phyloP scores from a whole-genome alignment of 441 rosid species.

The Theobroma grandiflorum region DNA sequence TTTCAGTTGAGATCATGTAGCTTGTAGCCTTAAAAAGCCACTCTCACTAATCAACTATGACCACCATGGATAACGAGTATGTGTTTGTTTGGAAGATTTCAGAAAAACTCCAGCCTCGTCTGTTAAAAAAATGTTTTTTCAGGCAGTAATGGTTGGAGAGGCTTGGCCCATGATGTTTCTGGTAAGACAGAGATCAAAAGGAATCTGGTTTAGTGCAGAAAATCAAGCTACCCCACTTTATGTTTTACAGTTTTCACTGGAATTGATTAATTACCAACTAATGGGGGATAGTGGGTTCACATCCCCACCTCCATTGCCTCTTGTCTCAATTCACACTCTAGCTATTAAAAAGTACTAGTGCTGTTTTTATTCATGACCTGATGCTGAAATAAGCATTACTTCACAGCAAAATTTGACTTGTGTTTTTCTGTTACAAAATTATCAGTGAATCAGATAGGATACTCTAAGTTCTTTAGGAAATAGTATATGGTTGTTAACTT shows the following conservation, averaged over 20 bases:
- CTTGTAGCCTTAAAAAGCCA: background rate
- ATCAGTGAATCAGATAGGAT: background rate
- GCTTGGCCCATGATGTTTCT: slow-evolving; percentile 18
- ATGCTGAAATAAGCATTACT: slow-evolving; percentile 41
- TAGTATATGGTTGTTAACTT: background rate
- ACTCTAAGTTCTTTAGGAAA: background rate
- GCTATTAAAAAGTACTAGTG: background rate
- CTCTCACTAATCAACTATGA: background rate
- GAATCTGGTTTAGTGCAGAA: background rate
- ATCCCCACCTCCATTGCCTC: slow-evolving; percentile 3
- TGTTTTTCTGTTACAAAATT: background rate
- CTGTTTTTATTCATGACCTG: slow-evolving; percentile 18
- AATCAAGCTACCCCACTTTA: slow-evolving; percentile 29
- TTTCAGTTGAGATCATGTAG: background rate
- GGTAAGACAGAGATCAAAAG: background rate
- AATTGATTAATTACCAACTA: slow-evolving; percentile 33
- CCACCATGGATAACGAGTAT: background rate
- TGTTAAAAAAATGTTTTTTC: background rate
- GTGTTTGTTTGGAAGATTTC: background rate
- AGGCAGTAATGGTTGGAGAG: slow-evolving; percentile 18
- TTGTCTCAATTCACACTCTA: background rate
- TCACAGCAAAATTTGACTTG: slow-evolving; percentile 20
- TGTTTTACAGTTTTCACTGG: background rate
- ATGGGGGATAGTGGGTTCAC: slow-evolving; percentile 10
- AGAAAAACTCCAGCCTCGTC: background rate